Conservation (phyloP, 805 yeast genomes). For the Yarrowia porcina region DNA sequence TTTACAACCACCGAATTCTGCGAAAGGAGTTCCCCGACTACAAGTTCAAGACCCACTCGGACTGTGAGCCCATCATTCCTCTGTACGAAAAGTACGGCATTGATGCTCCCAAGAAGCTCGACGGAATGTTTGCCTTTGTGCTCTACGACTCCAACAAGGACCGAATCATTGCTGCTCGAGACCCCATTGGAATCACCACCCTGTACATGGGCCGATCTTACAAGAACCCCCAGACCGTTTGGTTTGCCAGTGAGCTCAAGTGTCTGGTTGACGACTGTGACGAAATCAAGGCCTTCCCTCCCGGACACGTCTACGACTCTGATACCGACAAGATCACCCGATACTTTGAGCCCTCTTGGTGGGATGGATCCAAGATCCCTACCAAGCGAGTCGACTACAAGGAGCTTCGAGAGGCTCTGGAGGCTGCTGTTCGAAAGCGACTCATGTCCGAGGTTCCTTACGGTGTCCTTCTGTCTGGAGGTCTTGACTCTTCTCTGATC, state of each 20-base stretch:
- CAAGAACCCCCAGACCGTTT: conserved; percentile 66
- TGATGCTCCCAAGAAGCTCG: conserved; percentile 89
- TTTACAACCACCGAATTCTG: conserved; percentile 90
- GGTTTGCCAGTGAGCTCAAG: conserved; percentile 92
- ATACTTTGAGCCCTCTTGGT: conserved; percentile 92
- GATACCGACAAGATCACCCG: conserved; percentile 79
- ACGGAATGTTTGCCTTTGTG: conserved; percentile 98
- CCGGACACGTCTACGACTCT: conserved; percentile 96
- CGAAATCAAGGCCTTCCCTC: conserved; percentile 89
- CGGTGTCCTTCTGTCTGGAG: conserved; percentile 97
- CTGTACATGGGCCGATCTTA: conserved; percentile 87
- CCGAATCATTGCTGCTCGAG: conserved; percentile 94
- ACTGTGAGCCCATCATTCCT: conserved; percentile 98
- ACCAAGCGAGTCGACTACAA: conserved; percentile 69
- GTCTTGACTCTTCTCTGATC: conserved; percentile 92
- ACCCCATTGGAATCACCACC: conserved; percentile 96
- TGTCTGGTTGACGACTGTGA: conserved; percentile 95
- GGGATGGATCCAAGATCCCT: conserved; percentile 79
- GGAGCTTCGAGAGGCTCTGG: conserved; percentile 73
- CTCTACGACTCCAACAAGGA: conserved; percentile 80
- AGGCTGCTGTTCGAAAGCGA: conserved; percentile 96
- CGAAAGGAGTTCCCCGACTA: conserved; percentile 75
- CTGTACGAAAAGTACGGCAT: conserved; percentile 78
- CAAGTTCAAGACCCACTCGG: conserved; percentile 78
- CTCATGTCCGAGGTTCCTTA: conserved; percentile 99